Evolutionary conservation across 768 basidiomycete species (phyloP).

Genomic region (Mycena polygramma): DNA sequence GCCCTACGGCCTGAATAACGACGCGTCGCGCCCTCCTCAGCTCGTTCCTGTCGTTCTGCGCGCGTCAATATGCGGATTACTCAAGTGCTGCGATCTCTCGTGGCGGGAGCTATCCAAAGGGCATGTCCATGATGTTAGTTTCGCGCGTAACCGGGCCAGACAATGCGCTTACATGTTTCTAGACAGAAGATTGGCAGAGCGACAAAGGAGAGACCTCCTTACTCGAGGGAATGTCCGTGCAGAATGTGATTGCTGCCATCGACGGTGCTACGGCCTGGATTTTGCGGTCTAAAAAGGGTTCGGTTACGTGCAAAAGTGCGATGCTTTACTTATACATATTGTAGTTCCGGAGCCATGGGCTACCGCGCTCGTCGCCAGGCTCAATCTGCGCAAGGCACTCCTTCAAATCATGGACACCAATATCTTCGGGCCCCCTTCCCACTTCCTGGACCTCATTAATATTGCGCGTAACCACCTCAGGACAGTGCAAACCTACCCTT

Average conservation of each 20-base stretch:
- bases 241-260: slow-evolving; percentile 64
- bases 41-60: slow-evolving; percentile 79
- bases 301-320: slow-evolving; percentile 5
- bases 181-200: slow-evolving; percentile 92
- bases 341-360: slow-evolving; percentile 64
- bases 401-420: slow-evolving; percentile 64
- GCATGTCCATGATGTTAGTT: slow-evolving; percentile 80
- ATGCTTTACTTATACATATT: slow-evolving; percentile 12
- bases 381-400: slow-evolving; percentile 73
- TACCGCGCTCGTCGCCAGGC: slow-evolving; percentile 63
- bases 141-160: slow-evolving; percentile 28
- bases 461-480: slow-evolving; percentile 57
- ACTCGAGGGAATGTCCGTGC: slow-evolving; percentile 71
- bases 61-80: slow-evolving; percentile 72
- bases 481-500: slow-evolving; percentile 53
- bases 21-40: slow-evolving; percentile 66
- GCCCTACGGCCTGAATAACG: slow-evolving; percentile 45
- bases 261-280: slow-evolving; percentile 78
- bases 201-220: slow-evolving; percentile 89
- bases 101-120: slow-evolving; percentile 88
- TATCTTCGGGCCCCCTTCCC: slow-evolving; percentile 51
- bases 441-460: slow-evolving; percentile 54
- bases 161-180: slow-evolving; percentile 30
- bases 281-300: slow-evolving; percentile 58
- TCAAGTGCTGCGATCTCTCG: slow-evolving; percentile 85